Percentiles rank a stretch among this genome's conserved stretches.
phyloP scores from a whole-genome alignment of 139 green algal species.

The Tetradesmus obliquus region DNA sequence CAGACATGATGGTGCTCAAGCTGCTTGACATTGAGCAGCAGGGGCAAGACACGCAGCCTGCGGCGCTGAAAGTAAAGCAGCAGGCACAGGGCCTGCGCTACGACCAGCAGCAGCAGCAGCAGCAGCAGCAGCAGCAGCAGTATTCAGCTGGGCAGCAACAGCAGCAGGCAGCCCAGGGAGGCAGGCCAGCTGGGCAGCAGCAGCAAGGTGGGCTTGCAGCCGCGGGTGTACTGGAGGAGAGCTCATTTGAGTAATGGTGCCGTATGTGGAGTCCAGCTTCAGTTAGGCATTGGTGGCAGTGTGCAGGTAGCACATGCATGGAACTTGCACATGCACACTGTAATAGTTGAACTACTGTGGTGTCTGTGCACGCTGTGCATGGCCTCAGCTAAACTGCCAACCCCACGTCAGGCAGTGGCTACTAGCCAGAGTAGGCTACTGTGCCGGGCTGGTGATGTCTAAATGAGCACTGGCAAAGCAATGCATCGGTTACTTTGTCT shows the following conservation, averaged over 20 bases:
- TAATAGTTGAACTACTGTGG: too few species aligned
- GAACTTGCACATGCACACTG: too few species aligned
- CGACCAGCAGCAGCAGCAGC: background rate
- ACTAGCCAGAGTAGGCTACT: too few species aligned
- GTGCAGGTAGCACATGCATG: too few species aligned
- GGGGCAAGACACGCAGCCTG: background rate
- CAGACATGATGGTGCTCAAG: conserved; percentile 39
- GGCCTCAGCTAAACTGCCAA: too few species aligned
- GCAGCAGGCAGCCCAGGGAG: background rate
- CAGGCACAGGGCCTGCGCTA: background rate
- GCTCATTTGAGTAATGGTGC: conserved; percentile 22
- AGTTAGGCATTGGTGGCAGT: too few species aligned
- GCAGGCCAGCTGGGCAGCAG: background rate
- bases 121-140: background rate
- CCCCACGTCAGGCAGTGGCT: too few species aligned
- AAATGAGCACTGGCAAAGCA: too few species aligned
- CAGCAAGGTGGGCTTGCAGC: background rate
- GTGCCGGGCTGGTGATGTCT: too few species aligned
- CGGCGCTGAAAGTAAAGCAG: background rate
- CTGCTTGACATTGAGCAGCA: background rate
- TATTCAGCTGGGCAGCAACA: background rate
- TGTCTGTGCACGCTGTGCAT: too few species aligned
- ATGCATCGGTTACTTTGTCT: too few species aligned
- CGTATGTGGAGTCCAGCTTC: background rate
- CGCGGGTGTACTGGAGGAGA: conserved; percentile 35